phyloP scores from a whole-genome alignment of 73 alveolate genomes.

The Breviolum minutum region DNA sequence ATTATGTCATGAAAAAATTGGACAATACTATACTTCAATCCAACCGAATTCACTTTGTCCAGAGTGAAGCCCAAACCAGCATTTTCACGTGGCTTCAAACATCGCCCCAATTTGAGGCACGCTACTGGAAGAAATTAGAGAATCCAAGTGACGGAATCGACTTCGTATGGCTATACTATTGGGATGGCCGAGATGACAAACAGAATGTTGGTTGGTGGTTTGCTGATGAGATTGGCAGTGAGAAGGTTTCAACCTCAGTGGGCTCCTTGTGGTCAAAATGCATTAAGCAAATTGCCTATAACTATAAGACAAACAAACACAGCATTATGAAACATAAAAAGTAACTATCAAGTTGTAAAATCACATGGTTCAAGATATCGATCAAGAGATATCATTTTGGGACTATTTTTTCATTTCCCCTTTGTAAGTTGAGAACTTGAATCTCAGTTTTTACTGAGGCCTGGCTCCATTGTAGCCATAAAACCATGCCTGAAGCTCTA shows the following conservation, averaged over 20 bases:
- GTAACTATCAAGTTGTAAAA: neutral
- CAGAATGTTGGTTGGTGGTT: constrained; percentile 28
- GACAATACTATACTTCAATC: too few species aligned
- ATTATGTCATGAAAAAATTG: too few species aligned
- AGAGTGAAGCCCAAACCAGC: too few species aligned
- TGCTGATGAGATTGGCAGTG: constrained; percentile 3
- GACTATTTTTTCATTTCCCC: neutral
- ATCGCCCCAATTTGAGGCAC: neutral
- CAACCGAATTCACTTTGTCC: too few species aligned
- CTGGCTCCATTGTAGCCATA: neutral
- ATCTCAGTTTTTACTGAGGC: neutral
- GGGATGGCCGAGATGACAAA: constrained; percentile 21
- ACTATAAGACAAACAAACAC: neutral
- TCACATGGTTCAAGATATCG: neutral
- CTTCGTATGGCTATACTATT: neutral
- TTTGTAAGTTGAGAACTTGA: neutral
- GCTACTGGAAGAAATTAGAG: neutral
- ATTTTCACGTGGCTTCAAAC: too few species aligned
- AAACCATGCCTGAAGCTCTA: too few species aligned
- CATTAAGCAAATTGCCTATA: neutral
- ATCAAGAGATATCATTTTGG: too few species aligned
- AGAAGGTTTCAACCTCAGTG: neutral
- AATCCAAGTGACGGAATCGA: neutral
- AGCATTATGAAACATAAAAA: neutral
- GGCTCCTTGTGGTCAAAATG: neutral